Conservation (phyloP, 495 filamentous ascomycete species). For the Aspergillus nidulans region DNA sequence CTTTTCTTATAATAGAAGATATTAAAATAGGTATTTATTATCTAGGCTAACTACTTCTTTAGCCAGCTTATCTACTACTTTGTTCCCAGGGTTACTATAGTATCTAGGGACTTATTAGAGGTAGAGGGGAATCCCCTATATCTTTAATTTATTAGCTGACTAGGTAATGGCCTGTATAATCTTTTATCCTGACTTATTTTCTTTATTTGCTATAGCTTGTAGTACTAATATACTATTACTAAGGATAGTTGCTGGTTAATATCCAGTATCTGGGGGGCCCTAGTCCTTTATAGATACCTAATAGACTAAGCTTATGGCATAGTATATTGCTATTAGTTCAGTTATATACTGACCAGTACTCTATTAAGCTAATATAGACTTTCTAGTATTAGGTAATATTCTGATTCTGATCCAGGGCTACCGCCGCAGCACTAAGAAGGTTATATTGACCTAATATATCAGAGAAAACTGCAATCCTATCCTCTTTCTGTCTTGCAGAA, state of each 20-base stretch:
- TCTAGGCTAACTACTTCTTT: conserved; percentile 7
- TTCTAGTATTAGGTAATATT: conserved; percentile 3
- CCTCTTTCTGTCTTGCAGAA: not conserved
- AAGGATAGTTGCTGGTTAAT: conserved; percentile 9
- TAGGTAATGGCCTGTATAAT: conserved; percentile 14
- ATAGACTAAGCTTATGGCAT: not conserved
- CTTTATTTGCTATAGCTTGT: conserved; percentile 8
- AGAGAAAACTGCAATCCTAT: conserved; percentile 11
- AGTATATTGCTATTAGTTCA: not conserved
- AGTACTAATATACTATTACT: conserved; percentile 17
- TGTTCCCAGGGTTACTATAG: conserved; percentile 9
- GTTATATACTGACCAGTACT: conserved; percentile 16
- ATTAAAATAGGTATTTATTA: conserved; percentile 14
- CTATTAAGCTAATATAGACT: conserved; percentile 11
- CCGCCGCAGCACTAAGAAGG: conserved; percentile 12
- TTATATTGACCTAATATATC: conserved; percentile 11
- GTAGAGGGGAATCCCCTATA: conserved; percentile 3
- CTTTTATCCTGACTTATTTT: conserved; percentile 12
- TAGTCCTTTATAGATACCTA: not conserved
- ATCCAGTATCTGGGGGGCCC: not conserved
- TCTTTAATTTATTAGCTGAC: conserved; percentile 8
- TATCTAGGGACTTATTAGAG: conserved; percentile 14
- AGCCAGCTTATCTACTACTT: conserved; percentile 9
- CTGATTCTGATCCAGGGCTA: conserved; percentile 7
- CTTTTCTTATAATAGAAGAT: conserved; percentile 13